Base-by-base conservation (phyloP, 1,139 yeast genomes). In the Geotrichum histeridarum region DNA sequence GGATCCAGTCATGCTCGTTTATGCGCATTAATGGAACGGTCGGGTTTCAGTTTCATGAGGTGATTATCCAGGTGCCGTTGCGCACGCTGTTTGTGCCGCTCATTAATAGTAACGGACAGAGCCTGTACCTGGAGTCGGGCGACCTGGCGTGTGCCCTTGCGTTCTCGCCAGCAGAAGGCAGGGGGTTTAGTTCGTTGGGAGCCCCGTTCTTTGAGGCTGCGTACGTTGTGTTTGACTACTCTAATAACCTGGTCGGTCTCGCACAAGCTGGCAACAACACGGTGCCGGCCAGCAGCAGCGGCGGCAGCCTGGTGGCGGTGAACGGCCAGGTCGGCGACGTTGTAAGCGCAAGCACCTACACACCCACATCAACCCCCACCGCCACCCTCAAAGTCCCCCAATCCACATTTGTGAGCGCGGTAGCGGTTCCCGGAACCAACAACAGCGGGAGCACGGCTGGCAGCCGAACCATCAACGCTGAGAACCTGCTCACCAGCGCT, bases 141-240 rank as follows among this genome's bases (percentile, higher is more conserved):
- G 73, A 73, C 32, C 62, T 65, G 6, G 93, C 91, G 0, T 88
- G 96, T 65, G 74, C 70, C 42, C 70, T 87, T 51, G 75, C 77
- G 14, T 69, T 87, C 49, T 67, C 76, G 36, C 86, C 90, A 0
- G 75, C 79, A 46, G 70, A 74, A 4, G 58, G 61, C 14, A 60
- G 72, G 2, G 90, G 91, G 1, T 83, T 73, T 64, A 75, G 78
- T 18, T 64, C 81, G 0, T 69, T 88, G 41, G 95, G 95, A 0
- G 70, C 81, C 8, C 76, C 87, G 1, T 81, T 86, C 60, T 62
- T 87, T 54, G 73, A 75, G 53, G 73, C 76, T 49, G 71, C 79
- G 30, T 86, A 82, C 66, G 60, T 85, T 48, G 93, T 84, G 0
- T 82, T 86, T 46, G 94, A 87, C 67, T 77, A 80, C 59, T 88